These are phyloP conservation scores for Beauveria pseudobassiana DNA, from an alignment of 2,329 filamentous ascomycete genomes.

Conservation along the genomic window DNA sequence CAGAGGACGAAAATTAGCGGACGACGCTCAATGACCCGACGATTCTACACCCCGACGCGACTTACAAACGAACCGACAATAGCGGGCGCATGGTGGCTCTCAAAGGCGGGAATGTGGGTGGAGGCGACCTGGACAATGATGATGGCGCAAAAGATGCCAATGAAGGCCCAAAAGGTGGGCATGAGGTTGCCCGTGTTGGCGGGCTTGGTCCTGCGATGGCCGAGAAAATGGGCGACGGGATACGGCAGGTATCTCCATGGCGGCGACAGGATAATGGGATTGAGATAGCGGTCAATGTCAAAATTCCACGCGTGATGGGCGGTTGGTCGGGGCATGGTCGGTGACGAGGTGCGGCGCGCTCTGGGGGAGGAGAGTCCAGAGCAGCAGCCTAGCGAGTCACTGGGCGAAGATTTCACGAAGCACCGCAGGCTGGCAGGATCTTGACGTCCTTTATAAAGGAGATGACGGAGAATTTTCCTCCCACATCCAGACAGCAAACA, in stretches of 20 bases:
- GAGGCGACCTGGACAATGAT: constrained; percentile 51
- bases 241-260: constrained; percentile 57
- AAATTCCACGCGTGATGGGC: constrained; percentile 42
- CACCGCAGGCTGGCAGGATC: not conserved
- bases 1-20: not conserved
- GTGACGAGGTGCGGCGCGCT: not conserved
- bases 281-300: constrained; percentile 70
- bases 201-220: constrained; percentile 42
- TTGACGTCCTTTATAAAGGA: not conserved
- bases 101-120: constrained; percentile 46
- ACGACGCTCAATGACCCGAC: no score
- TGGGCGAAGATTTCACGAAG: not conserved
- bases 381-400: not conserved
- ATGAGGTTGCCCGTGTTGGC: constrained; percentile 47
- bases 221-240: constrained; percentile 61
- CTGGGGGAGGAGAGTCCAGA: not conserved
- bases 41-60: constrained; percentile 14
- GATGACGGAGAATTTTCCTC: not conserved
- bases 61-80: constrained; percentile 66
- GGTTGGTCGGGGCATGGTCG: not conserved
- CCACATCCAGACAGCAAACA: not conserved
- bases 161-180: constrained; percentile 53
- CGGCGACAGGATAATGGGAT: constrained; percentile 60
- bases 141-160: constrained; percentile 58
- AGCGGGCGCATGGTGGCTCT: constrained; percentile 44